Percentiles rank a stretch among this genome's conserved stretches.
Evolutionary conservation across 371 early-diverging fungal species (phyloP).

Genomic region (Mucor sp.): DNA sequence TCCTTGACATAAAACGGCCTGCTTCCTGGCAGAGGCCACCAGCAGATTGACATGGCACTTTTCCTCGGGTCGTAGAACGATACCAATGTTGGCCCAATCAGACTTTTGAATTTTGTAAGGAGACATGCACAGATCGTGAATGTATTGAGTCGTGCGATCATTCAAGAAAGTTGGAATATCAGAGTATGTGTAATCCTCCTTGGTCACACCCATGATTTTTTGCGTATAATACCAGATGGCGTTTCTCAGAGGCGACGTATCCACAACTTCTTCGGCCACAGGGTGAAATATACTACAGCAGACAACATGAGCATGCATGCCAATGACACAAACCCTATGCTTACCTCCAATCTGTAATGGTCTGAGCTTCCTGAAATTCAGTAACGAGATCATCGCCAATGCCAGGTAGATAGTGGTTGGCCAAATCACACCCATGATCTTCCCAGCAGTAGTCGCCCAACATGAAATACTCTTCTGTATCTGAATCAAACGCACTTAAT

Average conservation of each 20-base stretch:
- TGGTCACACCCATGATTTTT: conserved; percentile 59
- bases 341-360: conserved; percentile 66
- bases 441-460: conserved; percentile 71
- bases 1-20: conserved; percentile 62
- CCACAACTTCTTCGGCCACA: conserved; percentile 52
- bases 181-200: conserved; percentile 66
- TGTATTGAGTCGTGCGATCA: conserved; percentile 49
- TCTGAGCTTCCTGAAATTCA: conserved; percentile 61
- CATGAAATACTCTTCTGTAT: conserved; percentile 48
- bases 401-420: conserved; percentile 62
- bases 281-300: conserved; percentile 44
- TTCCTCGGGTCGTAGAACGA: conserved; percentile 65
- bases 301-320: background rate
- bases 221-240: conserved; percentile 69
- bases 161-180: conserved; percentile 51
- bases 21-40: conserved; percentile 63
- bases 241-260: conserved; percentile 62
- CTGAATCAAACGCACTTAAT: conserved; percentile 42
- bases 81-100: conserved; percentile 64
- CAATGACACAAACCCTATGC: background rate
- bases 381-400: conserved; percentile 62
- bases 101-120: conserved; percentile 46
- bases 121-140: conserved; percentile 48
- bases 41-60: conserved; percentile 69
- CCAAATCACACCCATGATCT: conserved; percentile 65